Evolutionary conservation across 257 asterid species (phyloP), one percentile per base, ranked within the genome.

Genomic region (Primulina eburnea): DNA sequence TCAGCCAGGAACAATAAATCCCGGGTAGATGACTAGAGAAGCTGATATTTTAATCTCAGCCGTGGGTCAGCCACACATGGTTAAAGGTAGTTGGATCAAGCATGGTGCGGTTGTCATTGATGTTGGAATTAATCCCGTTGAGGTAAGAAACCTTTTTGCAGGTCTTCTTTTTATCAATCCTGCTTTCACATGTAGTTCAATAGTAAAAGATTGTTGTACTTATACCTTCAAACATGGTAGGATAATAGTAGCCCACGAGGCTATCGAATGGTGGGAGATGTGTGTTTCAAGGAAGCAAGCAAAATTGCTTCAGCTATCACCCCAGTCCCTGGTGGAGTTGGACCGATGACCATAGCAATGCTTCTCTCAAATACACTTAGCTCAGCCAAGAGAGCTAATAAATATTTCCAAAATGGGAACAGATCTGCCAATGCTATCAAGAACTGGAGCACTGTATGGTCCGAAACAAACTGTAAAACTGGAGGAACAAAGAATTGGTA

Each of bases 311-410:
- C 97, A 16, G 99, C 97, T 30, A 84, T 94, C 64, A 90, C 96
- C 30, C 99, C 99, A 26, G 99, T 91, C 66, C 97, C 99, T 3
- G 96, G 96, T 12, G 99, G 97, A 16, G 99, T 93, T 56, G 99
- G 99, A 67, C 97, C 97, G 2, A 89, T 93, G 99, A 93, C 99
- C 62, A 90, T 93, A 56, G 97, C 97, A 29, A 93, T 93, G 99
- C 95, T 93, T 73, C 88, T 93, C 20, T 82, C 91, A 1, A 93
- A 93, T 76, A 93, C 99, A 10, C 89, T 93, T 21, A 18, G 78
- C 37, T 95, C 99, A 7, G 90, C 97, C 24, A 89, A 89, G 73
- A 82, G 97, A 75, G 80, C 81, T 62, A 68, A 87, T 77, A 76
- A 72, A 50, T 50, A 20, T 16, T 50, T 16, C 21, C 20, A 14